phyloP scores from a whole-genome alignment of 129 eudicot species.

The Oenanthe sinensis region DNA sequence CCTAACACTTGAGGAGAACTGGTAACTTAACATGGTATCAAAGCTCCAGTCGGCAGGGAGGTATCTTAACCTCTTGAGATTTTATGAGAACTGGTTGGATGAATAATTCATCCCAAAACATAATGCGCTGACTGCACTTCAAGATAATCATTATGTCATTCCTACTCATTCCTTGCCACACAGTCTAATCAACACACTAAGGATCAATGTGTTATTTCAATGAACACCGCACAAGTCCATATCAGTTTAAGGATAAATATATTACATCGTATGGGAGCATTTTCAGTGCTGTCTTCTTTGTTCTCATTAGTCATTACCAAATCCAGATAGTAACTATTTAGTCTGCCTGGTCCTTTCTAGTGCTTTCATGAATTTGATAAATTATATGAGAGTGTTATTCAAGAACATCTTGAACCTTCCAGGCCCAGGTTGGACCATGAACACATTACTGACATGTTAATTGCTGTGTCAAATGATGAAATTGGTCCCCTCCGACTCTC shows the following conservation, averaged over 20 bases:
- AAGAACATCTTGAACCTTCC: conserved; percentile 20
- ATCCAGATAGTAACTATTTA: neutral
- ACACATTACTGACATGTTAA: conserved; percentile 23
- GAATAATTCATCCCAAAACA: no score
- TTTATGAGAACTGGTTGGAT: no score
- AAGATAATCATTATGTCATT: no score
- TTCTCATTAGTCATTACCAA: neutral
- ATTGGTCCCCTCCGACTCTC: neutral
- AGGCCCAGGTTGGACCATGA: conserved; percentile 9
- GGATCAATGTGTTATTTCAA: neutral
- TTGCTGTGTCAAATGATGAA: conserved; percentile 11
- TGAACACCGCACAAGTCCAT: neutral
- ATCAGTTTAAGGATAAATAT: neutral
- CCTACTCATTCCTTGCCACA: no score
- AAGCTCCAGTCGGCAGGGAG: no score
- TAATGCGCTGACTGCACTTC: no score
- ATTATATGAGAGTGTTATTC: conserved; percentile 15
- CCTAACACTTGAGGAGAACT: no score
- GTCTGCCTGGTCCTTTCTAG: neutral
- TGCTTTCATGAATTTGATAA: conserved; percentile 12
- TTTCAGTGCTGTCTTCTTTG: neutral
- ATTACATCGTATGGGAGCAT: neutral
- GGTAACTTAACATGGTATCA: no score
- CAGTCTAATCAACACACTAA: no score
- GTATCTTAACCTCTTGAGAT: no score